Evolutionary conservation across 78 protist species (phyloP).

Genomic region (Anaeramoeba flamelloides): DNA sequence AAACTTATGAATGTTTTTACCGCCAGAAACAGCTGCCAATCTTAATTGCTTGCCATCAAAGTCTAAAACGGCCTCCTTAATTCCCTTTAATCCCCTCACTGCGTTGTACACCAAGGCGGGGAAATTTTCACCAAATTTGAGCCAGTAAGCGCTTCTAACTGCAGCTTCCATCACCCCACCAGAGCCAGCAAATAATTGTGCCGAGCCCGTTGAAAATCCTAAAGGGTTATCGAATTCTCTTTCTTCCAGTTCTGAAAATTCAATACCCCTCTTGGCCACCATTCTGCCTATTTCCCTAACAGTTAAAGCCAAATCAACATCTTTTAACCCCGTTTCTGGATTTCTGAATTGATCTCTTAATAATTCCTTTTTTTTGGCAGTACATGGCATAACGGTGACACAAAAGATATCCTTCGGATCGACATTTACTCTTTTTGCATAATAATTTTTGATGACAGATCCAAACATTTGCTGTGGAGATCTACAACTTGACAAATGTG

Average conservation of each 20-base stretch:
- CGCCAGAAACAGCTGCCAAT: conserved; percentile 29
- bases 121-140: not conserved
- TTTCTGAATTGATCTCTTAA: conserved; percentile 63
- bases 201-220: conserved; percentile 20
- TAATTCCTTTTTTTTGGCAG: conserved; percentile 48
- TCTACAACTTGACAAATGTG: conserved; percentile 9
- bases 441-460: not conserved
- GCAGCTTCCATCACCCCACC: conserved; percentile 48
- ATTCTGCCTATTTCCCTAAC: conserved; percentile 17
- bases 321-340: not conserved
- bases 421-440: not conserved
- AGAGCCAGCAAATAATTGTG: conserved; percentile 14
- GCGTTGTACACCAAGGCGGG: not conserved
- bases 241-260: not conserved
- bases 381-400: conserved; percentile 20
- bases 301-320: conserved; percentile 18
- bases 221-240: conserved; percentile 1
- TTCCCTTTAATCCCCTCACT: conserved; percentile 3
- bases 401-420: not conserved
- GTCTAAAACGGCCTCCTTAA: conserved; percentile 20
- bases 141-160: conserved; percentile 4
- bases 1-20: not conserved
- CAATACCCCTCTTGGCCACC: not conserved
- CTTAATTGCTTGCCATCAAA: not conserved
- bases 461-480: conserved; percentile 24